Evolutionary conservation across 2,329 filamentous ascomycete species (phyloP), one percentile per base, ranked within the genome.

Genomic region (Plectosphaerella plurivora): DNA sequence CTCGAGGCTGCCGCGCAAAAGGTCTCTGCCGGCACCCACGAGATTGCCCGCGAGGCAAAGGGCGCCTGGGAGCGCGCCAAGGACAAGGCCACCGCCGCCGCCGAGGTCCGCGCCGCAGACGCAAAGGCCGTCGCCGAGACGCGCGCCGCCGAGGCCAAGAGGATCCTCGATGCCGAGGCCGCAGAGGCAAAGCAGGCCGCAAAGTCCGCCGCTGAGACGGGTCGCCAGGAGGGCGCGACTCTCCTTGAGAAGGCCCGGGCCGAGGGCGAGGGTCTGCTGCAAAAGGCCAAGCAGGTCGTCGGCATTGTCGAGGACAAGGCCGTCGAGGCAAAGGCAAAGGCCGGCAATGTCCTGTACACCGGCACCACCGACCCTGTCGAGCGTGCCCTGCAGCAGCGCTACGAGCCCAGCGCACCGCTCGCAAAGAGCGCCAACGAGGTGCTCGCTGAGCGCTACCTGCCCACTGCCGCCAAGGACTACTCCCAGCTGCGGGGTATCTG

Each of bases 371-470:
- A 72, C 5, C 66, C 74, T 3, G 71, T 78, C 15, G 72, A 83
- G 60, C 73, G 67, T 64, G 79, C 79, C 10, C 67, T 79, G 54
- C 68, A 73, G 52, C 70, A 83, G 66, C 71, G 81, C 48, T 84
- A 76, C 57, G 69, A 76, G 63, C 73, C 70, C 57, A 61, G 68
- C 42, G 62, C 64, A 14, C 63, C 63, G 51, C 62, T 73, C 57
- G 69, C 73, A 54, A 77, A 77, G 68, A 77, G 71, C 45, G 76
- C 79, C 18, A 73, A 79, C 55, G 76, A 83, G 62, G 71, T 74
- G 42, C 65, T 86, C 50, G 73, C 69, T 47, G 78, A 83, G 63
- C 70, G 82, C 59, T 85, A 85, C 61, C 73, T 64, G 58, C 75
- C 74, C 1, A 65, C 79, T 54, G 71, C 74, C 42, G 59, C 73